phyloP scores from a whole-genome alignment of 1,284 basidiomycete species.

The Gymnopus androsaceus region DNA sequence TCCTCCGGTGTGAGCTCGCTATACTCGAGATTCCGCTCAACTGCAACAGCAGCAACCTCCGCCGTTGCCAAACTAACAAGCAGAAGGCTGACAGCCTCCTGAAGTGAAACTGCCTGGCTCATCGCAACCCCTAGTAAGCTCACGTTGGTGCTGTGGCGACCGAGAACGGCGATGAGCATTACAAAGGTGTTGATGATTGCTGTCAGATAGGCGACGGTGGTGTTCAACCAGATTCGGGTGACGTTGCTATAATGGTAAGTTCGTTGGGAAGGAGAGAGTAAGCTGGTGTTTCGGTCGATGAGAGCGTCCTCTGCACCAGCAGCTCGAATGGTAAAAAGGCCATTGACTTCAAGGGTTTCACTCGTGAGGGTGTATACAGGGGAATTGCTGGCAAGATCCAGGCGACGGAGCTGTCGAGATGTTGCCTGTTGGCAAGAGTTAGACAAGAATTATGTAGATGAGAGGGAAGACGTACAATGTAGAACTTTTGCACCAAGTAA shows the following conservation, averaged over 20 bases:
- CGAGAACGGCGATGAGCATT: neutral
- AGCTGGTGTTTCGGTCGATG: neutral
- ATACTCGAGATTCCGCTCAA: neutral
- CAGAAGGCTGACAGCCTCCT: neutral
- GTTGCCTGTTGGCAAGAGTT: neutral
- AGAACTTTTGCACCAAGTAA: conserved; percentile 3
- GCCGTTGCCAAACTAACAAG: neutral
- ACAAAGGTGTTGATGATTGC: conserved; percentile 2
- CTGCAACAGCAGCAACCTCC: neutral
- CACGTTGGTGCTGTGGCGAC: neutral
- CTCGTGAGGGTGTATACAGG: conserved; percentile 1
- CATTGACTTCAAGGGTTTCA: neutral
- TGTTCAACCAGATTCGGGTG: neutral
- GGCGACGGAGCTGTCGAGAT: neutral
- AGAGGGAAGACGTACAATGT: conserved; percentile 2
- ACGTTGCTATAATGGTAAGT: neutral
- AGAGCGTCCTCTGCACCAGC: neutral
- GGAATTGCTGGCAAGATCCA: conserved; percentile 4
- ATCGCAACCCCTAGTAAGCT: neutral
- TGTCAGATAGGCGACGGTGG: neutral
- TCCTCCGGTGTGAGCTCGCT: neutral
- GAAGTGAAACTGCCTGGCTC: conserved; percentile 4
- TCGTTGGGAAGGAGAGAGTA: neutral
- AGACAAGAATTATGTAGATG: neutral
- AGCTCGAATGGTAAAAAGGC: neutral